A percentile compares a stretch with the other conserved stretches of the same genome.
phyloP scores from a whole-genome alignment of 345 rosid genomes.

The Stellera chamaejasme region DNA sequence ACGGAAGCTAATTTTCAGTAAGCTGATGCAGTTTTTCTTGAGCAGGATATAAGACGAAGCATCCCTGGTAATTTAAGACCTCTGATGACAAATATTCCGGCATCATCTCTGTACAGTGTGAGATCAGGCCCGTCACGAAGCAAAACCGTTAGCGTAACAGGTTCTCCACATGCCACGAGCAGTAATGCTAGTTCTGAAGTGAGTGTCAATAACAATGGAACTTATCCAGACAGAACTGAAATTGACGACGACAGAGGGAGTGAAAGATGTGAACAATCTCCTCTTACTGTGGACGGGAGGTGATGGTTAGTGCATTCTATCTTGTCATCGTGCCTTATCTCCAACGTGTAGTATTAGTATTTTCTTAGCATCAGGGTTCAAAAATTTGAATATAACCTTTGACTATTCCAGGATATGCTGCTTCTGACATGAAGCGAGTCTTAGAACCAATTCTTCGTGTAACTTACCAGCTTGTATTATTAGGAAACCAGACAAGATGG shows the following conservation, averaged over 20 bases:
- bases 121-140: constrained; percentile 74
- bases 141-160: constrained; percentile 65
- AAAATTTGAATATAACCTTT: constrained; percentile 20
- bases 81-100: constrained; percentile 89
- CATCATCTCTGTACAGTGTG: constrained; percentile 94
- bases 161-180: constrained; percentile 93
- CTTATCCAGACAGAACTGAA: constrained; percentile 50
- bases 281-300: constrained; percentile 54
- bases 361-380: constrained; percentile 13
- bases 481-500: constrained; percentile 17
- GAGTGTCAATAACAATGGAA: constrained; percentile 69
- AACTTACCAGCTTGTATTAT: constrained; percentile 20
- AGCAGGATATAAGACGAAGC: constrained; percentile 87
- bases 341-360: constrained; percentile 12
- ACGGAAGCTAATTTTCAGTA: background rate
- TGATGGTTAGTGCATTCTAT: constrained; percentile 18
- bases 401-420: constrained; percentile 5
- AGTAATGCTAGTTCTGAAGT: constrained; percentile 96
- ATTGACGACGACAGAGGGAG: constrained; percentile 54
- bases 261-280: constrained; percentile 64
- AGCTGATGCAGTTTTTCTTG: constrained; percentile 13
- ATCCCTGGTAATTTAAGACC: constrained; percentile 89
- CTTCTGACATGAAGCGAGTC: constrained; percentile 25
- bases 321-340: constrained; percentile 1
- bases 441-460: constrained; percentile 18